A percentile compares a stretch with the other conserved stretches of the same genome.
phyloP scores from a whole-genome alignment of 2,329 filamentous ascomycete species.

The Harringtonia aguacate region DNA sequence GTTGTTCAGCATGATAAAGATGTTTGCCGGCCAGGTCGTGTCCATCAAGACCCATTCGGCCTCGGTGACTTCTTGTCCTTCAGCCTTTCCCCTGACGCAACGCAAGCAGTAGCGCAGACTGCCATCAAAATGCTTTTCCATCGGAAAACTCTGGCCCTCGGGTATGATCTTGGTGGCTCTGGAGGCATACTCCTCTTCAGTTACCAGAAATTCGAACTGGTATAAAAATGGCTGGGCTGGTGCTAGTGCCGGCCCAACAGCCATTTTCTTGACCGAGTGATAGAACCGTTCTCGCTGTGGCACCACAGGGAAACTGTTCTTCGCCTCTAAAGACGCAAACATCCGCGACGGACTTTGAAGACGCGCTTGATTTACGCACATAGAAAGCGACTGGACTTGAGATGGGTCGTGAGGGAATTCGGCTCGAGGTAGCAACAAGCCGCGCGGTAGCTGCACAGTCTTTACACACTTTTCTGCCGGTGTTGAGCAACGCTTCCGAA shows the following conservation, averaged over 20 bases:
- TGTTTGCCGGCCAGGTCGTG: slow-evolving; percentile 58
- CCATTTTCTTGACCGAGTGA: slow-evolving; percentile 44
- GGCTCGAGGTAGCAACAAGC: slow-evolving; percentile 13
- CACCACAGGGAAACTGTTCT: not conserved
- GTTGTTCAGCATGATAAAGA: slow-evolving; percentile 60
- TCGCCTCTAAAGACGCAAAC: slow-evolving; percentile 13
- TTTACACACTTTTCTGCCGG: no score
- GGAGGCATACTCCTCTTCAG: slow-evolving; percentile 20
- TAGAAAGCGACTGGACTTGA: slow-evolving; percentile 28
- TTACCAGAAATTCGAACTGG: slow-evolving; percentile 36
- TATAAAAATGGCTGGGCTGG: slow-evolving; percentile 25
- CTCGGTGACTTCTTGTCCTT: slow-evolving; percentile 21
- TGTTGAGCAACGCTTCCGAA: no score
- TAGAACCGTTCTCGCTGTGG: slow-evolving; percentile 32
- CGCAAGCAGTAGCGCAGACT: slow-evolving; percentile 58
- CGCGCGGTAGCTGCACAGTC: no score
- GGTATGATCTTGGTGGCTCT: slow-evolving; percentile 24
- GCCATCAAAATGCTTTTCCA: slow-evolving; percentile 33
- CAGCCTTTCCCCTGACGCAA: slow-evolving; percentile 33
- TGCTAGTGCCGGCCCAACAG: slow-evolving; percentile 30
- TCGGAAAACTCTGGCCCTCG: slow-evolving; percentile 20
- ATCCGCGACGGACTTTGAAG: slow-evolving; percentile 36
- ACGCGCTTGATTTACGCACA: slow-evolving; percentile 34
- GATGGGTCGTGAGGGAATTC: slow-evolving; percentile 31
- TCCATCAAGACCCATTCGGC: slow-evolving; percentile 52